Evolutionary conservation across 257 asterid species (phyloP), one percentile per base, ranked within the genome.

Genomic region (Anisodus tanguticus): DNA sequence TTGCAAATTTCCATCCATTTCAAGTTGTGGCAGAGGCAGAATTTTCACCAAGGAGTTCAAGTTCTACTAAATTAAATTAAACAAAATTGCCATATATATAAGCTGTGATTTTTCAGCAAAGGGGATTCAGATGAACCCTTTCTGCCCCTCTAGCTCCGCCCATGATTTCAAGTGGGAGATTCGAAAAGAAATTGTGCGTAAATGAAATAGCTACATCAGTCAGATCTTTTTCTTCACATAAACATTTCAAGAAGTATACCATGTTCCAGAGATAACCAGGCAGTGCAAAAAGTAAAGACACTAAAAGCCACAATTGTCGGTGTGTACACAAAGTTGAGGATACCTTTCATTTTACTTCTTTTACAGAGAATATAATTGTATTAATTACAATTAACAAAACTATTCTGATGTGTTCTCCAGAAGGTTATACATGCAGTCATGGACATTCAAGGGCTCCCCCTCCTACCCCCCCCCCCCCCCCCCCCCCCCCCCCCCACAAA

Each of bases 361-460:
- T 76, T 77, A 77, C 82, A 53, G 49, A 51, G 64, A 82, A 47
- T 51, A 82, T 63, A 82, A 82, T 82, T 66, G 63, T 82, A 70
- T 70, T 66, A 53, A 31, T 66, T 82, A 82, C 84, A 82, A 26
- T 82, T 82, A 82, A 82, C 45, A 66, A 35, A 82, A 68, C 62
- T 45, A 81, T 81, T 81, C 17, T 51, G 62, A 66, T 35, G 67
- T 49, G 71, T 51, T 66, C 79, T 53, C 11, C 66, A 66, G 53
- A 77, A 77, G 82, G 82, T 53, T 26, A 77, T 77, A 53, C 64
- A 77, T 53, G 82, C 47, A 53, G 82, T 41, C 49, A 26, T 53
- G 64, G 35, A 53, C 31, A 49, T 49, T 49, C 60, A 74, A 49
- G 19, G 22, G 22, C 45, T 19, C 62, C 62, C 45, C 8, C 9